Percentiles rank a stretch among this genome's conserved stretches.
Conservation (phyloP, 176 grass and related monocot species). For the Elaeis guineensis region DNA sequence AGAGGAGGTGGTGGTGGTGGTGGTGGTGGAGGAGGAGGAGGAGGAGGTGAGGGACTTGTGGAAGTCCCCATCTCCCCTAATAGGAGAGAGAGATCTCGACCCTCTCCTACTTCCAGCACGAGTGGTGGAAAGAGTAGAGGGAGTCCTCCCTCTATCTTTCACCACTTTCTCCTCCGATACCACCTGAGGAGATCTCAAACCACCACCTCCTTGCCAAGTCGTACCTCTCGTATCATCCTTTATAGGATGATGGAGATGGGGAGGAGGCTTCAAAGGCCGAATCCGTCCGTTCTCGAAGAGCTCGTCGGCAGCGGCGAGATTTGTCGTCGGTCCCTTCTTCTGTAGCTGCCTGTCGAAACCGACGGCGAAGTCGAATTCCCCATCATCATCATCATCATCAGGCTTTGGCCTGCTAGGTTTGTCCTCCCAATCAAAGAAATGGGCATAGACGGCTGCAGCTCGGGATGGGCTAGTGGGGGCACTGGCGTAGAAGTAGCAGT, state of each 20-base stretch:
- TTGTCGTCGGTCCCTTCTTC: conserved; percentile 17
- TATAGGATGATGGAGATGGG: conserved; percentile 5
- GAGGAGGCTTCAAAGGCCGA: conserved; percentile 48
- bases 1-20: conserved; percentile 1
- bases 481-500: conserved; percentile 55
- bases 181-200: background rate
- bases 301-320: conserved; percentile 75
- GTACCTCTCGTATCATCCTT: too few species aligned
- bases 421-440: background rate
- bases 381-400: background rate
- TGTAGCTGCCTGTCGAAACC: conserved; percentile 43
- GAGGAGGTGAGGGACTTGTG: background rate
- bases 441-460: conserved; percentile 1
- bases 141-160: conserved; percentile 27
- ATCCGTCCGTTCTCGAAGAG: conserved; percentile 97
- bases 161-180: conserved; percentile 8
- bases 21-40: conserved; percentile 12
- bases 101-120: conserved; percentile 19
- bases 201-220: conserved; percentile 5
- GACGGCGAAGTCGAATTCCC: conserved; percentile 45
- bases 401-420: background rate
- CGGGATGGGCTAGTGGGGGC: conserved; percentile 73
- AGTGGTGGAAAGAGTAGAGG: background rate
- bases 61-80: conserved; percentile 20
- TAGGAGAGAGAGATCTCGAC: conserved; percentile 64